phyloP scores from a whole-genome alignment of 228 moss, liverwort and hornwort genomes.

The Sphagnum fallax region DNA sequence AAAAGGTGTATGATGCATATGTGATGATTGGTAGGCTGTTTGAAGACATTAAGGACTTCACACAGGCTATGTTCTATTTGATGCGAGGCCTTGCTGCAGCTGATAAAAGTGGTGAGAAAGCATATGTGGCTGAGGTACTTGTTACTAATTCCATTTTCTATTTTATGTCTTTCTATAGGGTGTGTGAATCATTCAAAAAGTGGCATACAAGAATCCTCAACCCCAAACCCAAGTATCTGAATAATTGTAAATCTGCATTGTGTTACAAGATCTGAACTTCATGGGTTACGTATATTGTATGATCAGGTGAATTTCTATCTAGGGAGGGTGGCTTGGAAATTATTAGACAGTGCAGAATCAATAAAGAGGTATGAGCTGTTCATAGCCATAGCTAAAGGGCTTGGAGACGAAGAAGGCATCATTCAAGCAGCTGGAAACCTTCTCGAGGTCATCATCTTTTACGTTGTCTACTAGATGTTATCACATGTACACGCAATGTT shows the following conservation, averaged over 20 bases:
- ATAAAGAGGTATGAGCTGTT: constrained; percentile 35
- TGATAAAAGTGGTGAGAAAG: background rate
- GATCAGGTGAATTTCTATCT: constrained; percentile 26
- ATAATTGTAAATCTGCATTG: too few relatives aligned
- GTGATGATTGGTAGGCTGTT: constrained; percentile 25
- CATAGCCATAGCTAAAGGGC: background rate
- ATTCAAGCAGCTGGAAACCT: constrained; percentile 26
- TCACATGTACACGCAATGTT: background rate
- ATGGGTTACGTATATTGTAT: background rate
- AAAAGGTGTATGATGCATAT: constrained; percentile 20
- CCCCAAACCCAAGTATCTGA: too few relatives aligned
- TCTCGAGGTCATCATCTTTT: constrained; percentile 8
- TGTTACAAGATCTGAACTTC: too few relatives aligned
- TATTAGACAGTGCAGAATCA: constrained; percentile 21
- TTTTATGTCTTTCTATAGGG: too few relatives aligned
- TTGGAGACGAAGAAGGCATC: background rate
- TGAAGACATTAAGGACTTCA: constrained; percentile 23
- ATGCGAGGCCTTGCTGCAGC: constrained; percentile 10
- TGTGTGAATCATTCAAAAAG: too few relatives aligned
- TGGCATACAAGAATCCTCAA: too few relatives aligned
- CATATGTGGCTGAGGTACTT: constrained; percentile 16
- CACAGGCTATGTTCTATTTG: constrained; percentile 44
- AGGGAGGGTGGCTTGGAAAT: constrained; percentile 41
- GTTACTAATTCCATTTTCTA: too few relatives aligned
- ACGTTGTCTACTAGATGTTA: background rate